Evolutionary conservation across 164 flowering plant genomes (phyloP).

Genomic region (Magnolia officinalis): DNA sequence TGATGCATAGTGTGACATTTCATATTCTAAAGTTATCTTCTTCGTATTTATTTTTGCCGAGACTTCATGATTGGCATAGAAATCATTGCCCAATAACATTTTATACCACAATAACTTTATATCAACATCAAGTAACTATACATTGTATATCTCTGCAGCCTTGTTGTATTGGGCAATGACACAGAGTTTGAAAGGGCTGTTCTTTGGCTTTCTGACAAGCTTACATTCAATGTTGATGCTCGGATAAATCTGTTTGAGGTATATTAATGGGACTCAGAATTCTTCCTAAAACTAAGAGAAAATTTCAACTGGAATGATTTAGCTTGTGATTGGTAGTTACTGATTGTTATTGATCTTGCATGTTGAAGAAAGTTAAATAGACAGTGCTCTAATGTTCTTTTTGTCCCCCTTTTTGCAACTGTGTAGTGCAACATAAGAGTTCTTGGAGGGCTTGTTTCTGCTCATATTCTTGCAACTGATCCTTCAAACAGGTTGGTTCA

Average conservation of each 20-base stretch:
- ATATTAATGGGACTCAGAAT: conserved; percentile 10
- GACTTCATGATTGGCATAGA: not conserved
- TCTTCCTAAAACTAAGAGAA: not conserved
- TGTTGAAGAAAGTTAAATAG: conserved; percentile 2
- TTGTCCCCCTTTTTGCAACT: conserved; percentile 26
- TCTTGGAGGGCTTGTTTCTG: conserved; percentile 99
- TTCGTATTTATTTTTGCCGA: not conserved
- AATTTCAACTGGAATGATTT: not conserved
- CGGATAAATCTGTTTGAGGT: conserved; percentile 97
- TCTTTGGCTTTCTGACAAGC: conserved; percentile 86
- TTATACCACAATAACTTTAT: not conserved
- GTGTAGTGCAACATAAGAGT: conserved; percentile 99
- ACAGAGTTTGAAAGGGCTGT: conserved; percentile 91
- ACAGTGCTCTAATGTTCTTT: conserved; percentile 24
- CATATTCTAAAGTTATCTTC: not conserved
- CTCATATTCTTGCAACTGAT: conserved; percentile 99
- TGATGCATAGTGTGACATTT: not conserved
- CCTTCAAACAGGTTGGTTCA: conserved; percentile 64
- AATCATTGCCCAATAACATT: not conserved
- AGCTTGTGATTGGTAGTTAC: conserved; percentile 2
- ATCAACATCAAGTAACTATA: not conserved
- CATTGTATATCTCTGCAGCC: conserved; percentile 39
- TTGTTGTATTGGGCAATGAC: conserved; percentile 76
- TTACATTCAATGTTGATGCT: conserved; percentile 85
- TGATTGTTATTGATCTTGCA: not conserved